Conservation (phyloP, 192 early-diverging fungal genomes). For the Entomortierella lignicola region DNA sequence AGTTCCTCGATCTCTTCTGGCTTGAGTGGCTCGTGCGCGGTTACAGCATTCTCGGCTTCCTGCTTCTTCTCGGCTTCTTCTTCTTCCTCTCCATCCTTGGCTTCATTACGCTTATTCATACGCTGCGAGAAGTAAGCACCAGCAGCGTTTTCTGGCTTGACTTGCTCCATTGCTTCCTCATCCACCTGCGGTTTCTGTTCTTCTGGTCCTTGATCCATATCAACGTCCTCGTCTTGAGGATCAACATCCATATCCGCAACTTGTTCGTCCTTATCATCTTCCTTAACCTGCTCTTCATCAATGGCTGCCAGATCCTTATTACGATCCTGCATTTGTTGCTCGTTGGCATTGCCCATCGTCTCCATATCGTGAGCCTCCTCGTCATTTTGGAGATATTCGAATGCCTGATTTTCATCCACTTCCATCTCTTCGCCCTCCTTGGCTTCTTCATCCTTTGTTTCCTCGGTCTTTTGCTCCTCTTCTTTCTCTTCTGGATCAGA, state of each 20-base stretch:
- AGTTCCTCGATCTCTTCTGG: slow-evolving; percentile 77
- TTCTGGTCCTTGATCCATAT: slow-evolving; percentile 52
- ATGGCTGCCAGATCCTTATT: slow-evolving; percentile 70
- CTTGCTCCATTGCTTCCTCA: slow-evolving; percentile 56
- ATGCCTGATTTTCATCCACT: slow-evolving; percentile 68
- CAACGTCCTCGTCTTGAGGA: slow-evolving; percentile 62
- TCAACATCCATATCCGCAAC: slow-evolving; percentile 76
- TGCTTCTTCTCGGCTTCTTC: slow-evolving; percentile 35
- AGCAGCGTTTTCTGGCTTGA: slow-evolving; percentile 40
- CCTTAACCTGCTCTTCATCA: slow-evolving; percentile 67
- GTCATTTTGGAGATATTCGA: slow-evolving; percentile 85
- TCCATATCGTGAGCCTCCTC: slow-evolving; percentile 79
- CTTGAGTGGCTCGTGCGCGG: slow-evolving; percentile 59
- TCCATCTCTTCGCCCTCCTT: slow-evolving; percentile 64
- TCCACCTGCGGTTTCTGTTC: slow-evolving; percentile 50
- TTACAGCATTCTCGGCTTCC: slow-evolving; percentile 37
- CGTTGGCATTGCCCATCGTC: slow-evolving; percentile 76
- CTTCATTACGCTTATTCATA: slow-evolving; percentile 51
- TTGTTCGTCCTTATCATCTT: slow-evolving; percentile 55
- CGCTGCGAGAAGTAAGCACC: slow-evolving; percentile 57
- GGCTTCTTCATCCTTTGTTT: slow-evolving; percentile 57
- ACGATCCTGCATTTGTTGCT: slow-evolving; percentile 72
- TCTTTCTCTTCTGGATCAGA: slow-evolving; percentile 72
- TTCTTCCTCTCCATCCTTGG: slow-evolving; percentile 45
- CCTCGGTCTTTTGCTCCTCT: slow-evolving; percentile 40